Evolutionary conservation across 2,329 filamentous ascomycete genomes (phyloP), one percentile per base, ranked within the genome.

Genomic region (Chaetoscypha palmicola): DNA sequence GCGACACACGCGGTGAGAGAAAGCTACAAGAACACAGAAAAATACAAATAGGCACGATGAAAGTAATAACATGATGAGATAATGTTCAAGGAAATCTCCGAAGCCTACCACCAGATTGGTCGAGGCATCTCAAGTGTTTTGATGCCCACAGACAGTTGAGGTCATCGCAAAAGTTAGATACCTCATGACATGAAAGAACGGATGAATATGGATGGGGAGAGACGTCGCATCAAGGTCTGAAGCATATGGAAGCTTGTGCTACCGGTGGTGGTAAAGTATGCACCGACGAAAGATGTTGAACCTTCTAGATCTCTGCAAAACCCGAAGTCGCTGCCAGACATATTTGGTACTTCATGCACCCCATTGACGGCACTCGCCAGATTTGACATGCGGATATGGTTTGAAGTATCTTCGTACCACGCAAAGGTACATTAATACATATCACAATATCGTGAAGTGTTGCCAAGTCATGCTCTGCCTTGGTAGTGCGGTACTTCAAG

Each of bases 1-100:
- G 51, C 43, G 46, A 54, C 55, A 45, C 40, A 35, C 45, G 40
- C 26, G 35, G 48, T 53, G 48, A 47, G 46, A 56, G 49, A 47
- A 20, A 28, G 17, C 23, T 36, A 41, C 43, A 34, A 36, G 38
- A 31, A 16, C 47, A 34, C 45, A 41, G 42, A 49, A 33, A 43
- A 30, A 17, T 10, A 8, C 41, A 48, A 38, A 45, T 47, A 28
- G 19, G 46, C 47, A 37, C 36, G 41, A 50, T 41, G 41, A 50
- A 34, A 48, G 30, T 23, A 31, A 28, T 38, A 37, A 36, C 20
- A 22, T 19, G 31, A 12, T 44, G 20, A 37, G 21, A 28, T 28
- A 34, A 14, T 41, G 8, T 33, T 19, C 33, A 38, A 22, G 46
- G 28, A 33, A 39, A 33, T 38, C 21, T 41, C 33, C 33, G 37